Conservation (phyloP, 768 basidiomycete species). For the Mycena leptocephala region DNA sequence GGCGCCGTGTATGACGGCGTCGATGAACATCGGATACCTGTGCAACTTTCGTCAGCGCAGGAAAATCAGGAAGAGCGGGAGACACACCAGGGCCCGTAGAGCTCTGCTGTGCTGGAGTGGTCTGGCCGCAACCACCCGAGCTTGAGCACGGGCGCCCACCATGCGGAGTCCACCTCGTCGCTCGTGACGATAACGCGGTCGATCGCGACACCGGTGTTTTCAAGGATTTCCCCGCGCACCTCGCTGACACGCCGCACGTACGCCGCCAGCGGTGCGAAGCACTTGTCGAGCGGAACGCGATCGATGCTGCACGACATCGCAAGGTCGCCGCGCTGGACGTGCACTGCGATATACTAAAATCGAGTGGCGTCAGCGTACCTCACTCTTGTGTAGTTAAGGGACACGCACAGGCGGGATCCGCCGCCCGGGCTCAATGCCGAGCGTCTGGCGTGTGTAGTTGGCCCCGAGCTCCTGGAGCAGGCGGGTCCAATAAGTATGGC, state of each 20-base stretch:
- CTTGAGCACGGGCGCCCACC: slow-evolving; percentile 49
- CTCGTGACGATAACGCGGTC: slow-evolving; percentile 57
- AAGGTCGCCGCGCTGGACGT: slow-evolving; percentile 58
- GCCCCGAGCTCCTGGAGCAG: slow-evolving; percentile 42
- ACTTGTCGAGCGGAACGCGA: slow-evolving; percentile 39
- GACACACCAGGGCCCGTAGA: slow-evolving; percentile 46
- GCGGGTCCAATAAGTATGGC: slow-evolving; percentile 46
- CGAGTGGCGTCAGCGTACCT: not conserved
- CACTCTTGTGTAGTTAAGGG: not conserved
- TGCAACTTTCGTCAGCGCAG: not conserved
- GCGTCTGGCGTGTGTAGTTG: slow-evolving; percentile 40
- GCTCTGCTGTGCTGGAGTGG: slow-evolving; percentile 47
- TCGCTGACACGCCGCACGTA: slow-evolving; percentile 49
- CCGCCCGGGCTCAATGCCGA: slow-evolving; percentile 37
- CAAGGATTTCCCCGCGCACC: slow-evolving; percentile 44
- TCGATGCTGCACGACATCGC: slow-evolving; percentile 41
- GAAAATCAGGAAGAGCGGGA: slow-evolving; percentile 37
- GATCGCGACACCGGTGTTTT: slow-evolving; percentile 39
- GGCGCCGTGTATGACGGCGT: slow-evolving; percentile 62
- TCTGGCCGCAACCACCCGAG: slow-evolving; percentile 52
- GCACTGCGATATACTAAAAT: slow-evolving; percentile 54
- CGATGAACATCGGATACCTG: slow-evolving; percentile 66
- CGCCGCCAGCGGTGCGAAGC: slow-evolving; percentile 49
- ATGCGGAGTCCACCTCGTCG: slow-evolving; percentile 54
- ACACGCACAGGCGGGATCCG: slow-evolving; percentile 41